These are phyloP conservation scores for Tulasnella sp. DNA, from an alignment of 768 basidiomycete species.

Conservation along the genomic window DNA sequence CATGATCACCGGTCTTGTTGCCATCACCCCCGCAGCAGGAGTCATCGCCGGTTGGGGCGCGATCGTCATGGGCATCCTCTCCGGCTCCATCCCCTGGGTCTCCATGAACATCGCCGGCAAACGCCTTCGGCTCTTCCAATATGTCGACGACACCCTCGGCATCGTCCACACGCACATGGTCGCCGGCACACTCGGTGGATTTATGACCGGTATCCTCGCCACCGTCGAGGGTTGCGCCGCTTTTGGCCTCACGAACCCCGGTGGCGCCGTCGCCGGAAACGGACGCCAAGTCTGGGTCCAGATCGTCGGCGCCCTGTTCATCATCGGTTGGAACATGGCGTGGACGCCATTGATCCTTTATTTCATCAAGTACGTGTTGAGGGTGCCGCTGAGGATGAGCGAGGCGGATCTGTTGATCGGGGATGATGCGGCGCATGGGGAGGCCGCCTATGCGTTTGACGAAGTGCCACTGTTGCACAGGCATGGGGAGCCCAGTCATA, in stretches of 20 bases:
- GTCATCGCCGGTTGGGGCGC: slow-evolving; percentile 16
- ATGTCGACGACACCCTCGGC: slow-evolving; percentile 11
- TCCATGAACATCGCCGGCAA: slow-evolving; percentile 6
- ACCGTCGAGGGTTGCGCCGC: slow-evolving; percentile 14
- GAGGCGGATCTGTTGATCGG: slow-evolving; percentile 8
- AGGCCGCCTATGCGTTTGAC: slow-evolving; percentile 12
- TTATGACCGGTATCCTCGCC: slow-evolving; percentile 7
- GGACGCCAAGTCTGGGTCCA: slow-evolving; percentile 12
- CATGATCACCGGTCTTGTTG: slow-evolving; percentile 16
- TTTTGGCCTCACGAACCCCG: slow-evolving; percentile 12
- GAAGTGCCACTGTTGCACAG: not conserved
- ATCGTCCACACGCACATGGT: slow-evolving; percentile 6
- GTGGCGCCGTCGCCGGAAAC: slow-evolving; percentile 12
- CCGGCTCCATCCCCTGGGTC: slow-evolving; percentile 13
- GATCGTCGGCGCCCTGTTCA: slow-evolving; percentile 13
- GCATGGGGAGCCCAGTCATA: too few species aligned
- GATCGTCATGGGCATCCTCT: slow-evolving; percentile 12
- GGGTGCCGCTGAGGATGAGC: slow-evolving; percentile 2
- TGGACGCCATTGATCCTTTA: slow-evolving; percentile 7
- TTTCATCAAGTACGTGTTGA: slow-evolving; percentile 13
- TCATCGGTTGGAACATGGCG: slow-evolving; percentile 11
- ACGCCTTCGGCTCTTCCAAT: not conserved
- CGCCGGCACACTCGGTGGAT: slow-evolving; percentile 5
- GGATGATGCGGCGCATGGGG: slow-evolving; percentile 10
- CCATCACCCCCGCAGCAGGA: slow-evolving; percentile 15